Conservation (phyloP, 2,329 filamentous ascomycete genomes). For the Blastomyces emzantsi region DNA sequence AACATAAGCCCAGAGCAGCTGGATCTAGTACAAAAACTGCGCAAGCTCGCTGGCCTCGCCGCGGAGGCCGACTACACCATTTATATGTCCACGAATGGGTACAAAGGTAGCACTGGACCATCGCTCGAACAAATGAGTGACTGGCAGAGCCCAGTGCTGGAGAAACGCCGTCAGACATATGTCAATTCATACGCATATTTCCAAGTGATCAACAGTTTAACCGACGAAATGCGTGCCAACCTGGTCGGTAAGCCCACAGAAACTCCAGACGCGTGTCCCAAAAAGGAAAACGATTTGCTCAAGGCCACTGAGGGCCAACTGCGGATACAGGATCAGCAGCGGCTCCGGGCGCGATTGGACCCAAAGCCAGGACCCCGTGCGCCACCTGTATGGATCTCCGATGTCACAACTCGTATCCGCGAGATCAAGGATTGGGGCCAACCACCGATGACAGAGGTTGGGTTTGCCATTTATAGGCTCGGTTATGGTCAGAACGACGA, state of each 20-base stretch:
- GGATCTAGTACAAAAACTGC: constrained; percentile 14
- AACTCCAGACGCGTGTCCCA: background rate
- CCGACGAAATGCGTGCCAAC: background rate
- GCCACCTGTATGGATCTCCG: constrained; percentile 2
- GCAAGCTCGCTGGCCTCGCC: constrained; percentile 14
- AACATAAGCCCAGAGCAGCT: constrained; percentile 15
- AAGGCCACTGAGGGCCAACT: constrained; percentile 5
- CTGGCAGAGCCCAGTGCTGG: background rate
- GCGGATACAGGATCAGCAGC: constrained; percentile 4
- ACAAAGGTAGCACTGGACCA: constrained; percentile 16
- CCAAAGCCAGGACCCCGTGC: constrained; percentile 3
- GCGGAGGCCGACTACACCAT: constrained; percentile 19
- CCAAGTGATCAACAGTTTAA: background rate
- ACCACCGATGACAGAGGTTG: constrained; percentile 2
- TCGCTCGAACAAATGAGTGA: background rate
- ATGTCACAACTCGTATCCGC: background rate
- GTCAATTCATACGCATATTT: background rate
- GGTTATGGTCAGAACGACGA: constrained; percentile 15
- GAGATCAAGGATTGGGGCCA: background rate
- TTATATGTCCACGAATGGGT: constrained; percentile 22
- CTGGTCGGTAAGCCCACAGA: background rate
- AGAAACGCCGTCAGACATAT: background rate
- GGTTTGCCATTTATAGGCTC: constrained; percentile 22
- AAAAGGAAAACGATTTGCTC: background rate
- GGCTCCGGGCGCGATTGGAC: constrained; percentile 2